Evolutionary conservation across 1,284 basidiomycete genomes (phyloP), one percentile per base, ranked within the genome.

Genomic region (Cerrena zonata): DNA sequence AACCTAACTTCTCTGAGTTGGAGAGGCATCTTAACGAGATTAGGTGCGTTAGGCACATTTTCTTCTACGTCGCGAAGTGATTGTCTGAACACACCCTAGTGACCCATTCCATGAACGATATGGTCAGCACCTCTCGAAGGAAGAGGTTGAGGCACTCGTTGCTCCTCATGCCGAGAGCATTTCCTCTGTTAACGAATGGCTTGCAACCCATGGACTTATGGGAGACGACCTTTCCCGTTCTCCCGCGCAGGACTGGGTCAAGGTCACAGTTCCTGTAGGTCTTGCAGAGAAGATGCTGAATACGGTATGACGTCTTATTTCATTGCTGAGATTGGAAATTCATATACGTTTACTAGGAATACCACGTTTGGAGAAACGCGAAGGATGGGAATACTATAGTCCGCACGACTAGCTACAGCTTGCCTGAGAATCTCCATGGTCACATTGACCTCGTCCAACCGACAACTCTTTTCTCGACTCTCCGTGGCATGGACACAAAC

Each of bases 371-470:
- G 73, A 71, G 73, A 50, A 79, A 89, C 57, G 64, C 61, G 7
- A 66, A 44, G 15, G 19, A 69, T 30, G 79, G 79, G 0, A 76
- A 82, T 34, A 65, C 67, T 15, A 59, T 84, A 26, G 71, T 88
- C 50, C 77, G 86, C 52, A 85, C 87, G 21, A 80, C 78, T 4
- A 72, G 70, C 40, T 90, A 89, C 68, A 82, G 81, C 57, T 69
- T 91, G 5, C 87, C 88, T 0, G 71, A 70, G 51, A 54, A 75
- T 51, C 63, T 90, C 19, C 75, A 83, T 55, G 67, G 69, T 4
- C 85, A 89, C 59, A 64, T 89, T 40, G 85, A 89, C 45, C 65
- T 88, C 30, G 72, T 90, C 38, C 83, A 86, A 53, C 88, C 88
- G 0, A 90, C 87, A 0, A 87, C 85, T 0, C 76, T 83, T 65